Evolutionary conservation across 441 rosid species (phyloP).

Genomic region (Oxalis stricta): DNA sequence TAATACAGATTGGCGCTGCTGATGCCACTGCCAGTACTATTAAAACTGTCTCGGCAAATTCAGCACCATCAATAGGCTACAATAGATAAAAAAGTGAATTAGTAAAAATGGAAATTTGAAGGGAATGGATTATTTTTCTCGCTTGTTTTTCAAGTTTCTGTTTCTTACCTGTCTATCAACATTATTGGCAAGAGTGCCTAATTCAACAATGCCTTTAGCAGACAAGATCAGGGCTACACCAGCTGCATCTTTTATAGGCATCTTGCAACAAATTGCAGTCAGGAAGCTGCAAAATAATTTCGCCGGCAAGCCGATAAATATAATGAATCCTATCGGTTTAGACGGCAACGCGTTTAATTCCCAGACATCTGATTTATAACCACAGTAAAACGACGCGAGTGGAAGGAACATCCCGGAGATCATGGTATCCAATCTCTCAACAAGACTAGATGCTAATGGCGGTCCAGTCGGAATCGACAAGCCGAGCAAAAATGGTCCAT

Average conservation of each 20-base stretch:
- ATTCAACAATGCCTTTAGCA: slow-evolving; percentile 31
- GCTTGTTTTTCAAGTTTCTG: too few species aligned
- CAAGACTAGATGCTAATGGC: slow-evolving; percentile 19
- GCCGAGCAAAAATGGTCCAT: slow-evolving; percentile 19
- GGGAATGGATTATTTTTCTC: not conserved
- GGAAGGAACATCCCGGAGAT: slow-evolving; percentile 19
- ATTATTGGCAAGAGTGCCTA: slow-evolving; percentile 12
- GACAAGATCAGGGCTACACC: slow-evolving; percentile 31
- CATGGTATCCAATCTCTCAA: slow-evolving; percentile 14
- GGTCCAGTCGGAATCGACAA: slow-evolving; percentile 25
- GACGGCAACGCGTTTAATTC: not conserved
- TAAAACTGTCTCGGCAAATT: slow-evolving; percentile 4
- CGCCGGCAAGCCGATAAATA: slow-evolving; percentile 9
- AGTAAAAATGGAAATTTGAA: not conserved
- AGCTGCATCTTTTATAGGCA: slow-evolving; percentile 25
- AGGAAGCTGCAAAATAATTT: slow-evolving; percentile 19
- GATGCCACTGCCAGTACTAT: slow-evolving; percentile 9
- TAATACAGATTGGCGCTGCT: slow-evolving; percentile 10
- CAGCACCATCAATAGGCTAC: not conserved
- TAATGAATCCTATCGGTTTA: not conserved
- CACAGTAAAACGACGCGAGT: slow-evolving; percentile 2
- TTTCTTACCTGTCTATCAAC: not conserved
- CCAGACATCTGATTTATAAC: slow-evolving; percentile 6
- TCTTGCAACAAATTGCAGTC: slow-evolving; percentile 13
- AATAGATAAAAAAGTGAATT: not conserved